Evolutionary conservation across 1,284 basidiomycete genomes (phyloP).

Genomic region (Rhodotorula mucilaginosa): DNA sequence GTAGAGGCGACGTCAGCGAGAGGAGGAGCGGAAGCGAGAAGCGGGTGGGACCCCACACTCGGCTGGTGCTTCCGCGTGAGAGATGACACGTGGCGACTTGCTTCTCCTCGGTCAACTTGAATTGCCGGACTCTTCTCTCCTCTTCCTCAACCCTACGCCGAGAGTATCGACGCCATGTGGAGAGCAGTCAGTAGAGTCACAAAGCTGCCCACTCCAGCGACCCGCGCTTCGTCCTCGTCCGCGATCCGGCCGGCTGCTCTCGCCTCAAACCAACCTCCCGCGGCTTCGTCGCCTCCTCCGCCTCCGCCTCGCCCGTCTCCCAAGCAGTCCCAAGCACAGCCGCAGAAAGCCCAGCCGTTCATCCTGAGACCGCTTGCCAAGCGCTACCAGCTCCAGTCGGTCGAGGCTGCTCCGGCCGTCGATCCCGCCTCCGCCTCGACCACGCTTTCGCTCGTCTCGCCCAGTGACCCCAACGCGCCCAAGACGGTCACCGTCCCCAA

Average conservation of each 20-base stretch:
- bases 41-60: too few relatives aligned
- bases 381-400: constrained; percentile 30
- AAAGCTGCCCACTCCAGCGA: too few relatives aligned
- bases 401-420: constrained; percentile 26
- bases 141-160: not conserved
- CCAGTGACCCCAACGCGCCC: not conserved
- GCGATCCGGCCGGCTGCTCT: constrained; percentile 9
- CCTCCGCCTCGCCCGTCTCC: not conserved
- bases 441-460: constrained; percentile 44
- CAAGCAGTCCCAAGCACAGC: not conserved
- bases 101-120: too few relatives aligned
- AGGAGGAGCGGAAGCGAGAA: too few relatives aligned
- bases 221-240: constrained; percentile 4
- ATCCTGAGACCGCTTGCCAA: constrained; percentile 20
- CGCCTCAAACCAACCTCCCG: constrained; percentile 1
- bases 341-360: constrained; percentile 31
- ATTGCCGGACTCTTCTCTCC: too few relatives aligned
- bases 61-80: too few relatives aligned
- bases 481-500: constrained; percentile 33
- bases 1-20: too few relatives aligned
- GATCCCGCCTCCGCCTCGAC: constrained; percentile 10
- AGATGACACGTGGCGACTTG: too few relatives aligned
- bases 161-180: not conserved
- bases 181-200: not conserved
- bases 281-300: not conserved